phyloP scores from a whole-genome alignment of 2,329 filamentous ascomycete genomes.

The Penicillium sp. region DNA sequence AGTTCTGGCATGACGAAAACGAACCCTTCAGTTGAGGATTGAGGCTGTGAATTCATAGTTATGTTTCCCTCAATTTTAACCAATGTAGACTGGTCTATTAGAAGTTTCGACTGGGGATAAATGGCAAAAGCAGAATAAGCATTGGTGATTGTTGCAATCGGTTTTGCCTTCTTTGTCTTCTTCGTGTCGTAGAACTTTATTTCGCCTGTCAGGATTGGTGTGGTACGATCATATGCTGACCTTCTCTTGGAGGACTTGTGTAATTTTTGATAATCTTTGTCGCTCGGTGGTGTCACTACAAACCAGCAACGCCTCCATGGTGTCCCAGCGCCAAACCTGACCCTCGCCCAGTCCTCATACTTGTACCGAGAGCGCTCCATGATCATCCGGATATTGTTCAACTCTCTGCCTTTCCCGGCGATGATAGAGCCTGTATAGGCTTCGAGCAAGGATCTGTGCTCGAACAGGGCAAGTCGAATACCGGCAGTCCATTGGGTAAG shows the following conservation, averaged over 20 bases:
- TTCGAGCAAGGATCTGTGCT: conserved; percentile 88
- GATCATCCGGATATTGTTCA: conserved; percentile 88
- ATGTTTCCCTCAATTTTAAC: conserved; percentile 92
- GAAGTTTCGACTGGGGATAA: conserved; percentile 87
- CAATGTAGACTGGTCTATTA: conserved; percentile 91
- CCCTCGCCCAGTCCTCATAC: conserved; percentile 89
- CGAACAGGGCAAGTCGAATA: conserved; percentile 89
- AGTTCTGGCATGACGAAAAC: conserved; percentile 97
- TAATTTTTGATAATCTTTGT: conserved; percentile 82
- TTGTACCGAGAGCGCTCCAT: conserved; percentile 75
- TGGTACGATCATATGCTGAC: conserved; percentile 74
- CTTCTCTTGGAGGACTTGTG: conserved; percentile 80
- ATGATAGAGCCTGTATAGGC: conserved; percentile 95
- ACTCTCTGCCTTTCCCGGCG: conserved; percentile 80
- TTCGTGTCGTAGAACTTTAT: conserved; percentile 96
- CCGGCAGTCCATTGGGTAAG: conserved; percentile 93
- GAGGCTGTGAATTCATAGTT: conserved; percentile 75
- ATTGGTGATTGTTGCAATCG: conserved; percentile 87
- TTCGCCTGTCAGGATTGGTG: conserved; percentile 71
- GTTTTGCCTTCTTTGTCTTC: conserved; percentile 84
- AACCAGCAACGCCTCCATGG: conserved; percentile 98
- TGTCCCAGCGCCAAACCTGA: conserved; percentile 91
- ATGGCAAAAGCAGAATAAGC: conserved; percentile 92
- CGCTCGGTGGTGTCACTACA: conserved; percentile 84
- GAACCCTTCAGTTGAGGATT: conserved; percentile 81